phyloP scores from a whole-genome alignment of 345 rosid species.

The Lepidium didymum region DNA sequence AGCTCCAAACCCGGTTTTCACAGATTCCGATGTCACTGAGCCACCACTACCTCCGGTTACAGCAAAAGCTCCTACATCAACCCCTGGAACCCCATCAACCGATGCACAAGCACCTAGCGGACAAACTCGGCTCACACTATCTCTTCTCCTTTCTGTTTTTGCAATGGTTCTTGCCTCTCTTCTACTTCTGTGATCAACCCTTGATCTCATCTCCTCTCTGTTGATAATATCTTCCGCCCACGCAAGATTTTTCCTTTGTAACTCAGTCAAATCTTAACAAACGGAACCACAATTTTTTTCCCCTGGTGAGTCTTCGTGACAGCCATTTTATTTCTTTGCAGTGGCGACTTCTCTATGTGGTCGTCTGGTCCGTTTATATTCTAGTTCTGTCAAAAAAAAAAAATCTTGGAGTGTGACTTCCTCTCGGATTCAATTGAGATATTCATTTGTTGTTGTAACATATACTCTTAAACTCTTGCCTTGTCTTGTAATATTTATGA shows the following conservation, averaged over 20 bases:
- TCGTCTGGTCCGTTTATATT: constrained; percentile 10
- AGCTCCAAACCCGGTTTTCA: constrained; percentile 57
- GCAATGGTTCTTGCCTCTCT: constrained; percentile 33
- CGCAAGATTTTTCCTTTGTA: neutral
- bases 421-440: neutral
- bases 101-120: constrained; percentile 36
- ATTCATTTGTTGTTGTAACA: constrained; percentile 27
- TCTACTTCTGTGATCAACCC: constrained; percentile 26
- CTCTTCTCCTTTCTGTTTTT: constrained; percentile 37
- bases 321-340: neutral
- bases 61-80: constrained; percentile 40
- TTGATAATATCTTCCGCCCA: neutral
- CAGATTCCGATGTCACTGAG: constrained; percentile 50
- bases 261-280: constrained; percentile 9
- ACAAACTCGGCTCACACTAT: constrained; percentile 36
- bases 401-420: constrained; percentile 13
- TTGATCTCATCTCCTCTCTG: constrained; percentile 9
- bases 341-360: neutral
- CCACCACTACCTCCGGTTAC: constrained; percentile 47
- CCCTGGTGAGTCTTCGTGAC: neutral
- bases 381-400: constrained; percentile 8
- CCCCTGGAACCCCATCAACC: constrained; percentile 24
- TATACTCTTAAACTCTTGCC: constrained; percentile 11
- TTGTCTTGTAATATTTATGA: constrained; percentile 9
- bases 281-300: neutral